phyloP scores from a whole-genome alignment of 1,139 yeast genomes.

The Yamadazyma dushanensis region DNA sequence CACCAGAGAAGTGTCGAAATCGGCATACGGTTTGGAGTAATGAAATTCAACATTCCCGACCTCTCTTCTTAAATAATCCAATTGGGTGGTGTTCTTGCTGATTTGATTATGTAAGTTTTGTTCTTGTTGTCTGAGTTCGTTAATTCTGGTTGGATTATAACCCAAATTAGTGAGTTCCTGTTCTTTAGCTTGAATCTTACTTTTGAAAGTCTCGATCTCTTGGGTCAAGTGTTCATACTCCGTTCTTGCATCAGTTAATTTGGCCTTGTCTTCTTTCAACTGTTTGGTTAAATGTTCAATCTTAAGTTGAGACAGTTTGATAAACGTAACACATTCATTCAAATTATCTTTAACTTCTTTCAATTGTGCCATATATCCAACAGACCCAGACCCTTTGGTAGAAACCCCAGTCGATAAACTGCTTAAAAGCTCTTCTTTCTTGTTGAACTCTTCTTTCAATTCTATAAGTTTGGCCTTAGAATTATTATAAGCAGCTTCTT shows the following conservation, averaged over 20 bases:
- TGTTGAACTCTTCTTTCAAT: constrained; percentile 51
- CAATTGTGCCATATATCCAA: constrained; percentile 79
- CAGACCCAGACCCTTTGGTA: constrained; percentile 70
- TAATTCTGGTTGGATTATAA: constrained; percentile 52
- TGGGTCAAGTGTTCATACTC: constrained; percentile 48
- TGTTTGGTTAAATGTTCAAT: constrained; percentile 58
- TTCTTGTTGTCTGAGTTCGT: constrained; percentile 49
- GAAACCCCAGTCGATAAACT: constrained; percentile 90
- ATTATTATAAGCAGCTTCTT: constrained; percentile 38
- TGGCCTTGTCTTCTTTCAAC: constrained; percentile 50
- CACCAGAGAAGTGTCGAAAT: constrained; percentile 63
- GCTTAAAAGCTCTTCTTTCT: constrained; percentile 77
- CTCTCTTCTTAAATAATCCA: constrained; percentile 59
- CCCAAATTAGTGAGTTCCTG: constrained; percentile 54
- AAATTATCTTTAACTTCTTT: constrained; percentile 61
- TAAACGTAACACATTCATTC: constrained; percentile 53
- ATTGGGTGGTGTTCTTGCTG: constrained; percentile 43
- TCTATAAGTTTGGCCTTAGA: constrained; percentile 44
- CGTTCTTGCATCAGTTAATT: constrained; percentile 51
- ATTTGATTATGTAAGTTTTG: constrained; percentile 26
- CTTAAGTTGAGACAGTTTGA: constrained; percentile 63
- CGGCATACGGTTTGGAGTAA: constrained; percentile 62
- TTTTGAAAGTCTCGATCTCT: constrained; percentile 46
- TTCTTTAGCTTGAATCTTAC: constrained; percentile 40
- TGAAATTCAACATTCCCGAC: constrained; percentile 77